Evolutionary conservation across 495 filamentous ascomycete species (phyloP).

Genomic region (Thermochaetoides thermophila): DNA sequence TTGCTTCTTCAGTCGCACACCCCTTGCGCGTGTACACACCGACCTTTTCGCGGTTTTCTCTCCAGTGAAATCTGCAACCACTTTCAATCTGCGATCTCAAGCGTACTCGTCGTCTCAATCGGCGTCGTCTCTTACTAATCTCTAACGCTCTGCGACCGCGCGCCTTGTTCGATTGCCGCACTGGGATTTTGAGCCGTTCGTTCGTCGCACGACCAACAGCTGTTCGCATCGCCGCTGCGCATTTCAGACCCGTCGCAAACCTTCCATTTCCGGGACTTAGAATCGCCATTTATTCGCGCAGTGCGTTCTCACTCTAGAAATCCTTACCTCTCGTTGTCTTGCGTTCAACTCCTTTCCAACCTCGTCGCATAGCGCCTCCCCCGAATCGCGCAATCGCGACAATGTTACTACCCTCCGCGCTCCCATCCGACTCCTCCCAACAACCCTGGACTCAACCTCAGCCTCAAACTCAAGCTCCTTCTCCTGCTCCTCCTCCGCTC

Average conservation of each 20-base stretch:
- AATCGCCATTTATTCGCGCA: not conserved
- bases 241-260: constrained; percentile 9
- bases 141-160: not conserved
- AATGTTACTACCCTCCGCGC: constrained; percentile 60
- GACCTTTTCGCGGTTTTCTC: not conserved
- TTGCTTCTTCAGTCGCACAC: constrained; percentile 5
- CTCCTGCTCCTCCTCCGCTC: too few relatives aligned
- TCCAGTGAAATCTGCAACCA: not conserved
- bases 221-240: constrained; percentile 2
- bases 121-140: too few relatives aligned
- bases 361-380: too few relatives aligned
- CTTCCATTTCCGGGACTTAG: constrained; percentile 3
- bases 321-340: too few relatives aligned
- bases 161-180: too few relatives aligned
- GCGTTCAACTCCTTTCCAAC: too few relatives aligned
- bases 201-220: too few relatives aligned
- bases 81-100: too few relatives aligned
- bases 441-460: too few relatives aligned
- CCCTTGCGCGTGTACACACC: not conserved
- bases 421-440: constrained; percentile 51
- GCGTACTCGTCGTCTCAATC: too few relatives aligned
- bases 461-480: too few relatives aligned
- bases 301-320: not conserved
- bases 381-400: not conserved
- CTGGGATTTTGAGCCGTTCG: too few relatives aligned